Evolutionary conservation across 495 filamentous ascomycete genomes (phyloP).

Genomic region (Aspergillus heteromorphus): DNA sequence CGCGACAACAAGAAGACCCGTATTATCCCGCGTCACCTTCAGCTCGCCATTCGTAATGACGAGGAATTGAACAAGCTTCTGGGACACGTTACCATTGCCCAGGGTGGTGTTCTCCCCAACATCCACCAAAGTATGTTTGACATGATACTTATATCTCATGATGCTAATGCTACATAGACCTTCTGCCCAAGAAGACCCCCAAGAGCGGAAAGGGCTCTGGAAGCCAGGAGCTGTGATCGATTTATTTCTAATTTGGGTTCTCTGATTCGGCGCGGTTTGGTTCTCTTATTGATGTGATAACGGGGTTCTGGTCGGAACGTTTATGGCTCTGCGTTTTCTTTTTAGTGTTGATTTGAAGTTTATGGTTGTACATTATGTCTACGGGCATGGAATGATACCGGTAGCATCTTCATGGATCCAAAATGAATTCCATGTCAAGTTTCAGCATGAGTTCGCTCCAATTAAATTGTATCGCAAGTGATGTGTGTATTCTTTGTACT

Average conservation of each 20-base stretch:
- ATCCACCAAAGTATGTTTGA: conserved; percentile 86
- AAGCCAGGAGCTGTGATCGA: conserved; percentile 82
- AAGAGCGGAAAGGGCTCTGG: conserved; percentile 78
- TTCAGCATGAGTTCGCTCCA: not conserved
- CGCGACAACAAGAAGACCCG: conserved; percentile 99
- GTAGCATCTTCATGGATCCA: conserved; percentile 14
- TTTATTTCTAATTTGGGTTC: conserved; percentile 49
- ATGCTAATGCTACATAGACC: conserved; percentile 61
- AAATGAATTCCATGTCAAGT: not conserved
- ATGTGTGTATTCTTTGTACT: too few relatives aligned
- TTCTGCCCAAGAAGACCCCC: conserved; percentile 95
- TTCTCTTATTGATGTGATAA: conserved; percentile 74
- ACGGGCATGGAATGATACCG: conserved; percentile 59
- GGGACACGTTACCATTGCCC: conserved; percentile 97
- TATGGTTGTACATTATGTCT: conserved; percentile 93
- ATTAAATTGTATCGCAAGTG: too few relatives aligned
- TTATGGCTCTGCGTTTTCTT: conserved; percentile 68
- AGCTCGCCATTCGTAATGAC: conserved; percentile 99
- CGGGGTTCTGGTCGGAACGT: conserved; percentile 80
- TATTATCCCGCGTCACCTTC: conserved; percentile 98
- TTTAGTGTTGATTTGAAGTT: conserved; percentile 62
- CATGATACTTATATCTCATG: not conserved
- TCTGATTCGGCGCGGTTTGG: conserved; percentile 55
- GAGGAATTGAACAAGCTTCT: conserved; percentile 99
- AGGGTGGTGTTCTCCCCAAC: conserved; percentile 98